phyloP scores from a whole-genome alignment of 345 rosid genomes.

The Nephelium lappaceum region DNA sequence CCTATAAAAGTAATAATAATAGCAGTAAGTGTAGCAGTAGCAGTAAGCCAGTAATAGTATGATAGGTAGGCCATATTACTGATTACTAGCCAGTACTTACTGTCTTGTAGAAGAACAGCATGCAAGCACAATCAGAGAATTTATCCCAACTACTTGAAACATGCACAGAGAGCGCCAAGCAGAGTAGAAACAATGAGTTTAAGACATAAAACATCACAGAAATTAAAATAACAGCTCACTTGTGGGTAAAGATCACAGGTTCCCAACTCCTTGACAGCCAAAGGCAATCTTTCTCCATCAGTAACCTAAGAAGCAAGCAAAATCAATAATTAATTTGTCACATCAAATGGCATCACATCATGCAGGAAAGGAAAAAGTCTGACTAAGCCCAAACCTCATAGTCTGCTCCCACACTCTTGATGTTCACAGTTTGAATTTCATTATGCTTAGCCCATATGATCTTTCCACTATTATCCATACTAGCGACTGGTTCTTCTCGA shows the following conservation, averaged over 20 bases:
- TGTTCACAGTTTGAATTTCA: conserved; percentile 98
- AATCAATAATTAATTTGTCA: conserved; percentile 22
- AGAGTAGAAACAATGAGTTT: background rate
- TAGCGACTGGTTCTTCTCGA: conserved; percentile 96
- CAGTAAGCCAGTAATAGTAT: background rate
- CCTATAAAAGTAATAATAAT: background rate
- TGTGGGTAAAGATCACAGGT: conserved; percentile 99
- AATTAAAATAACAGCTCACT: conserved; percentile 52
- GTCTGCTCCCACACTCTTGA: conserved; percentile 96
- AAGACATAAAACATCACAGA: conserved; percentile 3
- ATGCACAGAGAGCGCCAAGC: background rate
- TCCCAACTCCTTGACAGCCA: conserved; percentile 98
- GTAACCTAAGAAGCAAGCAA: conserved; percentile 59
- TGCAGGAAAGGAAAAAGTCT: conserved; percentile 9
- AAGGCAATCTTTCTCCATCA: conserved; percentile 97
- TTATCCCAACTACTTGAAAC: conserved; percentile 4
- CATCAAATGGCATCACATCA: conserved; percentile 20
- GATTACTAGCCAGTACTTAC: background rate
- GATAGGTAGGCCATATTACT: background rate
- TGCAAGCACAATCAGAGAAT: conserved; percentile 21
- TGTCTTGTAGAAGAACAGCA: conserved; percentile 11
- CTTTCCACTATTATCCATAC: conserved; percentile 99
- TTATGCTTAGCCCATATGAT: conserved; percentile 99
- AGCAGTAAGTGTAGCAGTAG: too few species aligned
- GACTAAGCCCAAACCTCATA: conserved; percentile 64